These are phyloP conservation scores for Solidago caesia DNA, from an alignment of 129 eudicot genomes.

Conservation along the genomic window DNA sequence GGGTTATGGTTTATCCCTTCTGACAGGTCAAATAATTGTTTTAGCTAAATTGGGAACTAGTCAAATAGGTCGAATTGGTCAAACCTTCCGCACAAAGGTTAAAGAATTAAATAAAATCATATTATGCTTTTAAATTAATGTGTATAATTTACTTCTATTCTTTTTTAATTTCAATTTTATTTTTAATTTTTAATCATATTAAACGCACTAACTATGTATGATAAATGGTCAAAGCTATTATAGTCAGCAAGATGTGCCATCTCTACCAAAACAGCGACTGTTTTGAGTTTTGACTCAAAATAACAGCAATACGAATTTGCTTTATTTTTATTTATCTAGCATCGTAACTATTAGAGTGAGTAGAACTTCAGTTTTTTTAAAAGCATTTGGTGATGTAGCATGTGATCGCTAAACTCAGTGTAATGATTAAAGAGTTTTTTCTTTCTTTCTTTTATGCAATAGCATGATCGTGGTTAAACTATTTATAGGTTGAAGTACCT, in stretches of 20 bases:
- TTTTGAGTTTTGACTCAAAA: no score
- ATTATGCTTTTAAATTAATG: no score
- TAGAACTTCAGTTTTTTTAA: neutral
- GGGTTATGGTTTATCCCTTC: neutral
- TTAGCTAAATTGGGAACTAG: neutral
- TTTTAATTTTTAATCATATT: neutral
- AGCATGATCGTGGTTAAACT: neutral
- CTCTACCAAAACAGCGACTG: no score
- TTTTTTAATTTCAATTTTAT: no score
- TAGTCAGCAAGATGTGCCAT: no score
- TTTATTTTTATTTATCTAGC: neutral
- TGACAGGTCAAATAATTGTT: neutral
- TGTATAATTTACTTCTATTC: no score
- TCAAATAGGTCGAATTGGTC: neutral
- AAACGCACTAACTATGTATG: neutral
- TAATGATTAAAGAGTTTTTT: neutral
- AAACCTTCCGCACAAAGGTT: neutral
- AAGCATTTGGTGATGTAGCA: neutral
- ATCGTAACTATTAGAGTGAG: neutral
- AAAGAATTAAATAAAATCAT: neutral
- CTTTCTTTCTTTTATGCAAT: neutral
- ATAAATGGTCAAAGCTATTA: no score
- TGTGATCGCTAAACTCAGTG: neutral
- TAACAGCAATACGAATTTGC: no score
- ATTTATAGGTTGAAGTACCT: constrained; percentile 16